A percentile compares a stretch with the other conserved stretches of the same genome.
These are phyloP conservation scores for Tetrahymena thermophila DNA, from an alignment of 73 alveolate species.

Conservation along the genomic window DNA sequence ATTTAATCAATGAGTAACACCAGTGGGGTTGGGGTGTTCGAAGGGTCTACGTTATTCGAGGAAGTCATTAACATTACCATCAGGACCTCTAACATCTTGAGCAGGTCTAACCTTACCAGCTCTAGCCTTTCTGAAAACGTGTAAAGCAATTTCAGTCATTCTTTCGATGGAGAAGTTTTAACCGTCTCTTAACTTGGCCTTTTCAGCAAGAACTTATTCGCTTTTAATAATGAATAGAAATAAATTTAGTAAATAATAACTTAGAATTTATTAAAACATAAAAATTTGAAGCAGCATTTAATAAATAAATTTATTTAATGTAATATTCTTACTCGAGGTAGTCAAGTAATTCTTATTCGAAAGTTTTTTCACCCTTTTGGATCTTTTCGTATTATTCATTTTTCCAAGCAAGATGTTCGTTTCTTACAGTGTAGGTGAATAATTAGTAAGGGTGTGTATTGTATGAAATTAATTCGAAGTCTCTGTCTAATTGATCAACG, in stretches of 20 bases:
- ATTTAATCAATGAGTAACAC: constrained; percentile 39
- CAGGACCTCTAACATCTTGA: constrained; percentile 11
- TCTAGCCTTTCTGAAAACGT: constrained; percentile 34
- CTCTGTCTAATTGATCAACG: constrained; percentile 45
- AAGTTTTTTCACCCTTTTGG: constrained; percentile 25
- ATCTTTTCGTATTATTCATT: constrained; percentile 36
- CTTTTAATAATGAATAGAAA: neutral
- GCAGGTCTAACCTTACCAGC: constrained; percentile 30
- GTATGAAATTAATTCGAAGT: constrained; percentile 37
- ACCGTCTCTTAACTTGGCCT: constrained; percentile 30
- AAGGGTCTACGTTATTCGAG: constrained; percentile 39
- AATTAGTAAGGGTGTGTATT: constrained; percentile 36
- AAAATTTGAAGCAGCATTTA: neutral
- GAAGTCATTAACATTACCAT: constrained; percentile 44
- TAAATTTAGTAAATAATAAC: neutral
- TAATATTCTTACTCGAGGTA: constrained; percentile 7
- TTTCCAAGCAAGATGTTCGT: constrained; percentile 23
- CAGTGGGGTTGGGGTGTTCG: constrained; percentile 17
- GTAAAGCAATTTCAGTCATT: constrained; percentile 28
- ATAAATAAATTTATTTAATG: neutral
- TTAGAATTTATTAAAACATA: neutral
- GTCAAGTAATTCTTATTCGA: constrained; percentile 31
- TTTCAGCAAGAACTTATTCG: constrained; percentile 22
- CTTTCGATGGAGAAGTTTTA: constrained; percentile 24
- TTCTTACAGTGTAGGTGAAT: constrained; percentile 29